These are phyloP conservation scores for Ophiostoma sp. DNA, from an alignment of 2,329 filamentous ascomycete genomes.

Conservation along the genomic window DNA sequence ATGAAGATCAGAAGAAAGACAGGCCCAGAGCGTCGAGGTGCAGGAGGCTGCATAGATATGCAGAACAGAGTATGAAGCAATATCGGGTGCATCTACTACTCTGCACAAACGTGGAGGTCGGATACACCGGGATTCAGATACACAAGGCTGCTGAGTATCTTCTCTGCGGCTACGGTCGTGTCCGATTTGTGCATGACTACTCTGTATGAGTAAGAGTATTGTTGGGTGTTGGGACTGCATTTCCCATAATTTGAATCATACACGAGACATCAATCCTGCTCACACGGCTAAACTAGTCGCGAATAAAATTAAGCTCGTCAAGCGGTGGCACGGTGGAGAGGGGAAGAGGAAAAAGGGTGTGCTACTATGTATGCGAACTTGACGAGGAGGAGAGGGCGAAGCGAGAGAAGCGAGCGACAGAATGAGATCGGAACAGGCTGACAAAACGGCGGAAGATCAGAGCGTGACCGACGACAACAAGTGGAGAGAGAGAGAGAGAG, in stretches of 20 bases:
- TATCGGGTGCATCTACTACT: neutral
- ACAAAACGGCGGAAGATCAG: neutral
- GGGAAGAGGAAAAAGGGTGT: slow-evolving; percentile 6
- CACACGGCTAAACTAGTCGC: neutral
- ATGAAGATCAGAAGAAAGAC: neutral
- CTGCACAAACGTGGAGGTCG: neutral
- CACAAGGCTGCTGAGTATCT: neutral
- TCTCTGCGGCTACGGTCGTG: neutral
- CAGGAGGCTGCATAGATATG: neutral
- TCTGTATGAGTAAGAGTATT: neutral
- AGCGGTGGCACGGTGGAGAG: slow-evolving; percentile 10
- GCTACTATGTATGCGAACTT: neutral
- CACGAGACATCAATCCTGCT: neutral
- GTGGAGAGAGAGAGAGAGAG: neutral
- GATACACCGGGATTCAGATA: neutral
- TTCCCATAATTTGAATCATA: neutral
- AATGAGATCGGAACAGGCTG: too few species aligned
- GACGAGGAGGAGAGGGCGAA: neutral
- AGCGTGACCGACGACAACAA: neutral
- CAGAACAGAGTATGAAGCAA: neutral
- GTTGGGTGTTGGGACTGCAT: neutral
- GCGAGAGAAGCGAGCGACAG: too few species aligned
- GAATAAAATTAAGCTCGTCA: slow-evolving; percentile 13
- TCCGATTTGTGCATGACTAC: neutral
- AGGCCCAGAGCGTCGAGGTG: neutral